phyloP scores from a whole-genome alignment of 1,284 basidiomycete species.

The Rhodotorula sp. region DNA sequence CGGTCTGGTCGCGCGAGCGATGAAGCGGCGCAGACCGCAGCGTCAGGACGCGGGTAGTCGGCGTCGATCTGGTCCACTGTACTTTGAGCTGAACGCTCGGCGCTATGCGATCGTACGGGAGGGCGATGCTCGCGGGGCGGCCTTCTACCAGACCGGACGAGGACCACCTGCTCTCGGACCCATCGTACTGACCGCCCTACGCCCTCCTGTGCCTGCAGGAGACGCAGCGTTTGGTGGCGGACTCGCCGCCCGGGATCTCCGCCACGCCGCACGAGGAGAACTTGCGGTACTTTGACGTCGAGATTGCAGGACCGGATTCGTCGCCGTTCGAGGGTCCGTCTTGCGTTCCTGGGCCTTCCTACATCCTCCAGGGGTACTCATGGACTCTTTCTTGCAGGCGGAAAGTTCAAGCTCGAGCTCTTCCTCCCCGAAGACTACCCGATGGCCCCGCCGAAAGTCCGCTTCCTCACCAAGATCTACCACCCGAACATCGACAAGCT shows the following conservation, averaged over 20 bases:
- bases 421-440: slow-evolving; percentile 99
- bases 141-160: neutral
- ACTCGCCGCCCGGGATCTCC: slow-evolving; percentile 93
- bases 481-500: slow-evolving; percentile 99
- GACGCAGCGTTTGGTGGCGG: slow-evolving; percentile 91
- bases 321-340: slow-evolving; percentile 88
- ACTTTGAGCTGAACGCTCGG: too few species aligned
- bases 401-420: slow-evolving; percentile 90
- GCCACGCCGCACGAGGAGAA: slow-evolving; percentile 96
- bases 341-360: too few species aligned
- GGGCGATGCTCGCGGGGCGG: neutral
- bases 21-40: neutral
- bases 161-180: too few species aligned
- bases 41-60: neutral
- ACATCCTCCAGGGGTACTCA: neutral
- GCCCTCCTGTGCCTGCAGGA: slow-evolving; percentile 61
- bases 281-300: slow-evolving; percentile 96
- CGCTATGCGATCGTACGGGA: neutral
- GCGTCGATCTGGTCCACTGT: too few species aligned
- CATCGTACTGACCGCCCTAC: too few species aligned
- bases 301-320: slow-evolving; percentile 88
- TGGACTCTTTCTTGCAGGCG: slow-evolving; percentile 60
- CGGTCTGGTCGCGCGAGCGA: neutral
- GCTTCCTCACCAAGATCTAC: slow-evolving; percentile 99
- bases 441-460: slow-evolving; percentile 97